Evolutionary conservation across 805 yeast species (phyloP).

Genomic region (Wickerhamomyces bovis): DNA sequence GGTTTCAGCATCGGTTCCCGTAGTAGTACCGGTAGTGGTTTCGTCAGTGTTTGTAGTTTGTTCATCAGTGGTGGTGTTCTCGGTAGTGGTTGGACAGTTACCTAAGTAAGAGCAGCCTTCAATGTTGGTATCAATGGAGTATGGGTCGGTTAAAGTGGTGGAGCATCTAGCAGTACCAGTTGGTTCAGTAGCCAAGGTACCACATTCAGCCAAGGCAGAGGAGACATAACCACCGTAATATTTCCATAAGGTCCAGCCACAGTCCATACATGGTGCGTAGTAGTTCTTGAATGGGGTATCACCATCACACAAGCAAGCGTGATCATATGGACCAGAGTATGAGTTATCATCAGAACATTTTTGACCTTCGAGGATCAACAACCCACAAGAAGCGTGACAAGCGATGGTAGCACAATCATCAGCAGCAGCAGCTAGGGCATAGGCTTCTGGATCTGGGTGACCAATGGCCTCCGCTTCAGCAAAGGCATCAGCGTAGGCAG

Average conservation of each 20-base stretch:
- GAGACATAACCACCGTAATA: constrained; percentile 25
- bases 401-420: constrained; percentile 21
- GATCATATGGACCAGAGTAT: constrained; percentile 14
- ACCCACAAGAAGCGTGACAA: constrained; percentile 28
- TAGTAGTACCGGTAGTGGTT: neutral
- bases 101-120: constrained; percentile 6
- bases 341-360: constrained; percentile 17
- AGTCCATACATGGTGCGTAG: constrained; percentile 25
- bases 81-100: constrained; percentile 3
- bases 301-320: constrained; percentile 18
- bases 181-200: constrained; percentile 24
- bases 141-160: constrained; percentile 13
- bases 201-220: constrained; percentile 23
- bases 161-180: constrained; percentile 26
- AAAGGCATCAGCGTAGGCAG: constrained; percentile 8
- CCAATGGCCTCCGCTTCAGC: constrained; percentile 13
- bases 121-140: constrained; percentile 2
- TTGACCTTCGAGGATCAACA: constrained; percentile 25
- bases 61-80: neutral
- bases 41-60: neutral
- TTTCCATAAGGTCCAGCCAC: constrained; percentile 33
- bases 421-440: constrained; percentile 20
- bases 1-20: neutral
- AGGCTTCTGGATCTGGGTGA: constrained; percentile 17
- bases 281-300: constrained; percentile 11